Evolutionary conservation across 1,284 basidiomycete genomes (phyloP).

Genomic region (Volvariella surrecta): DNA sequence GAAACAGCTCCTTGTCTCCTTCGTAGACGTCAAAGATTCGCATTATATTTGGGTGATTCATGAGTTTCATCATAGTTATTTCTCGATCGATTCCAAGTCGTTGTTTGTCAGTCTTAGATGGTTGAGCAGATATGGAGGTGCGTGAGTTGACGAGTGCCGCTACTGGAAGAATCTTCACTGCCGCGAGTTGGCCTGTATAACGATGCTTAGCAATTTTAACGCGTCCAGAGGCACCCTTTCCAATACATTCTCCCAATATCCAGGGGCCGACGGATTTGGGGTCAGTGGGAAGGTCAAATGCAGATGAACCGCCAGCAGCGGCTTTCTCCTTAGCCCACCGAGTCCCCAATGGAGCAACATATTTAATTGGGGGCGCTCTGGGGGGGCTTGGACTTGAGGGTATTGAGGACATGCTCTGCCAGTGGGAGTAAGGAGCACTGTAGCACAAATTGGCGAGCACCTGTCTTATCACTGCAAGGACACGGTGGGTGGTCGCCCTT

Average conservation of each 20-base stretch:
- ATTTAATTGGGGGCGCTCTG: slow-evolving; percentile 58
- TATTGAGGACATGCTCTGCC: slow-evolving; percentile 24
- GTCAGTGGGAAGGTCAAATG: slow-evolving; percentile 69
- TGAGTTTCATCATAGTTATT: slow-evolving; percentile 99
- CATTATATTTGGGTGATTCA: slow-evolving; percentile 97
- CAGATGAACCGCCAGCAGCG: slow-evolving; percentile 51
- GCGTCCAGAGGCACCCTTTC: slow-evolving; percentile 90
- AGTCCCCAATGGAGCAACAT: slow-evolving; percentile 60
- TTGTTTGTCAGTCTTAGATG: slow-evolving; percentile 80
- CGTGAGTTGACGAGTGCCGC: slow-evolving; percentile 76
- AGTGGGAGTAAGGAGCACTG: too few relatives aligned
- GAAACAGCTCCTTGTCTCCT: slow-evolving; percentile 85
- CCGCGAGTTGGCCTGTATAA: slow-evolving; percentile 86
- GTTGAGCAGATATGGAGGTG: slow-evolving; percentile 63
- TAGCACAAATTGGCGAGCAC: slow-evolving; percentile 23
- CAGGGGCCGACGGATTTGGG: slow-evolving; percentile 71
- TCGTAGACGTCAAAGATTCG: slow-evolving; percentile 97
- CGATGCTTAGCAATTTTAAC: slow-evolving; percentile 93
- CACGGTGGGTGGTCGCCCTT: slow-evolving; percentile 4
- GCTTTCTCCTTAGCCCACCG: slow-evolving; percentile 81
- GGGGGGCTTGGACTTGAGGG: slow-evolving; percentile 46
- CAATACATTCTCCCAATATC: slow-evolving; percentile 91
- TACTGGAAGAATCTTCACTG: slow-evolving; percentile 96
- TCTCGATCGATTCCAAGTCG: slow-evolving; percentile 92
- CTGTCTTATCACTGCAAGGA: slow-evolving; percentile 31